Base-by-base conservation (phyloP, 140 eudicot species). In the Stevia rebaudiana region DNA sequence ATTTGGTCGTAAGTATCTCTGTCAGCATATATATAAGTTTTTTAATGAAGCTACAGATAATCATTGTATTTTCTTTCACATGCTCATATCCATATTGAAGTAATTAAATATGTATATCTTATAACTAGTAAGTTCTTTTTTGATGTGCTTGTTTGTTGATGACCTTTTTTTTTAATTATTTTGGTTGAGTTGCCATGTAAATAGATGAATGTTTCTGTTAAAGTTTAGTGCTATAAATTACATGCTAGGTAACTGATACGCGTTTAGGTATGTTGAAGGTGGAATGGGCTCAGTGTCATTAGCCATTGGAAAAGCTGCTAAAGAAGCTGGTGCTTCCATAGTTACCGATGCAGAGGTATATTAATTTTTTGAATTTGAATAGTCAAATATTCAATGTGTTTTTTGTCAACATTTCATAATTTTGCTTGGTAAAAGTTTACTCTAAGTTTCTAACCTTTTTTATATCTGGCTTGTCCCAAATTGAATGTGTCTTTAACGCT, bases 271-370 rank as follows among this genome's bases (percentile, higher is more conserved):
- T 80, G 99, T 92, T 68, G 89, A 92, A 83, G 99, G 99, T 70
- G 99, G 99, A 69, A 92, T 92, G 99, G 99, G 99, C 76, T 85
- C 99, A 24, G 96, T 92, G 61, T 92, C 99, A 43, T 33, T 44
- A 77, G 94, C 97, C 42, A 92, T 92, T 53, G 81, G 83, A 64
- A 74, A 63, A 51, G 99, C 99, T 63, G 99, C 99, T 13, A 76
- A 68, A 71, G 99, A 92, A 85, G 99, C 95, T 77, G 99, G 99
- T 71, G 96, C 94, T 59, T 79, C 88, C 68, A 85, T 92, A 63
- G 67, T 83, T 57, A 92, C 97, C n/a, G 61, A 72, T 44, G 86
- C 97, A 31, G 94, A 88, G 83, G 99, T 92, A 78, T 74, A 67
- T 59, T 16, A 18, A 63, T 39, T 49, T 54, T 28, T 61, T 37